Evolutionary conservation across 2,329 filamentous ascomycete species (phyloP), one percentile per base, ranked within the genome.

Genomic region (Lachnellula cervina): DNA sequence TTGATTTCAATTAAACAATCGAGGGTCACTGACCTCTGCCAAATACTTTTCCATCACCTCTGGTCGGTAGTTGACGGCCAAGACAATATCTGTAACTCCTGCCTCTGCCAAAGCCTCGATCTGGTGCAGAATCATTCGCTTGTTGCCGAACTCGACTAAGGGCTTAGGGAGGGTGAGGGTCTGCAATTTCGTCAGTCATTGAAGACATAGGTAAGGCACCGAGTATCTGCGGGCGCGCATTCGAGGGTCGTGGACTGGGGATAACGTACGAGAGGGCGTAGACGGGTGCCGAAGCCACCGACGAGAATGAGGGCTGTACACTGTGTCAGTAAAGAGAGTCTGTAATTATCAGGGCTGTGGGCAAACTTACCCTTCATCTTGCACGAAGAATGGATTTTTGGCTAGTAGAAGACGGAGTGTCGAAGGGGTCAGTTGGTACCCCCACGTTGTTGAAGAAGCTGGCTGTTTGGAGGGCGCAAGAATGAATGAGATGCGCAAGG

Each of bases 111-210:
- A 83, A 64, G 90, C 91, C 78, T 97, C 91, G 68, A 99, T 90
- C 77, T 99, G 93, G 77, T 97, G 93, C 70, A 95, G 82, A 74
- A 99, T 97, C 93, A 99, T 99, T 72, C 92, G 94, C 78, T 94
- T 93, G 83, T 99, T 99, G 71, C 85, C 91, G 71, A 99, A 99
- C 78, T 99, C 93, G 70, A 99, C 94, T 66, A 99, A 83, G 64
- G 94, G 93, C 77, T 97, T 99, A 60, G 93, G 93, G 65, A 97
- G 89, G 51, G 94, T 97, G 71, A 99, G 85, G 68, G 93, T 99
- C 90, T 96, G 59, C 57, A 21, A 21, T 14, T 51, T 38, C 28
- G 59, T 69, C 56, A 68, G 63, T 62, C 47, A 49, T 60, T 61
- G 63, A 53, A 58, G 52, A 59, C 45, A 53, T 54, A 58, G 61